Base-by-base conservation (phyloP, 2,329 filamentous ascomycete species). In the Colletotrichum brevisporum region DNA sequence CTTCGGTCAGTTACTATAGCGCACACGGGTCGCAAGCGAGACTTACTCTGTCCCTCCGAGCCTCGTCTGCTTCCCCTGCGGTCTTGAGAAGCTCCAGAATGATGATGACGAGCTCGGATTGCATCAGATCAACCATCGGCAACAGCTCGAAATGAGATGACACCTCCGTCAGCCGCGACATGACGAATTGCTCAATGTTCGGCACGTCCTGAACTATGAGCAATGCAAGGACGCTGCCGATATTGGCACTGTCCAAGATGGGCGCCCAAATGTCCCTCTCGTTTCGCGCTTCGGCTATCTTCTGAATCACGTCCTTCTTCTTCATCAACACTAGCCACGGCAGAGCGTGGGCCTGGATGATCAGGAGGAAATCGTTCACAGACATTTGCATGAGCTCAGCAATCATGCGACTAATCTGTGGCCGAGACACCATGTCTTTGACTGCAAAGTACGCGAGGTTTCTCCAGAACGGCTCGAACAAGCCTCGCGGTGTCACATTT, bases 381-480 rank as follows among this genome's bases (percentile, higher is more conserved):
- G 89, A 91, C 75, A 94, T 91, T 59, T 91, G 90, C 45, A 98
- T 85, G 36, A 98, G 81, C 72, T 97, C 94, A 26, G 94, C 94
- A 56, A 98, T 86, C 52, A 92, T 87, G 63, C 93, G 90, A 54
- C 91, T 91, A 76, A 95, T 92, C 74, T 96, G 93, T n/a, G 96
- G 95, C 54, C 92, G 89, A 55, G 88, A 86, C 24, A 91, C 86
- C 70, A 98, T 86, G 74, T 97, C 94, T 77, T 94, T 95, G 31
- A 96, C 91, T 2, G 94, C 91, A 57, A 91, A 88, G 68, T 95
- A 92, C 0, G 94, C 95, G 52, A 99, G 85, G 36, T 89, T 95
- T 72, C 90, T 89, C 95, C 95, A 98, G 78, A 94, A 98, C 0
- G 95, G 94, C 63, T 91, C 90, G 65, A 98, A 91, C 0, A 99